Evolutionary conservation across 768 basidiomycete species (phyloP).

Genomic region (Mycena metata): DNA sequence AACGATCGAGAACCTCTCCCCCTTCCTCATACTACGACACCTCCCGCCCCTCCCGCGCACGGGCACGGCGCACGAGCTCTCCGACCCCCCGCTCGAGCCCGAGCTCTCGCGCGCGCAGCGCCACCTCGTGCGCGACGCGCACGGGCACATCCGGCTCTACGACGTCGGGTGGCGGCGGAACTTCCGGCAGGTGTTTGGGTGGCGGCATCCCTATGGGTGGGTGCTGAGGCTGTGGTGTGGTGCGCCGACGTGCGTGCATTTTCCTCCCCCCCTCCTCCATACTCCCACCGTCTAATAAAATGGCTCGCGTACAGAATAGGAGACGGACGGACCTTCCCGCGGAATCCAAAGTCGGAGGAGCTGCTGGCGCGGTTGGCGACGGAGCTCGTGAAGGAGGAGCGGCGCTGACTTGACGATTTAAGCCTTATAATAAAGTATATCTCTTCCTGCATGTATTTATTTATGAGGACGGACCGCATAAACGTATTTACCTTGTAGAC

Average conservation of each 20-base stretch:
- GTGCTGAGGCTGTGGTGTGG: constrained; percentile 68
- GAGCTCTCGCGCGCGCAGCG: constrained; percentile 78
- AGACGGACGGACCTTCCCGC: constrained; percentile 76
- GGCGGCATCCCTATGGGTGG: constrained; percentile 66
- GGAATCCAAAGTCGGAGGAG: constrained; percentile 76
- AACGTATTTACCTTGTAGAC: too few species aligned
- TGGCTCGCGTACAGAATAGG: constrained; percentile 58
- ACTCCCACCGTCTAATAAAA: background rate
- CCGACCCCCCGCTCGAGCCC: constrained; percentile 79
- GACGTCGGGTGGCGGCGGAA: constrained; percentile 83
- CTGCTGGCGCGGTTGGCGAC: constrained; percentile 75
- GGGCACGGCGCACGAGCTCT: constrained; percentile 63
- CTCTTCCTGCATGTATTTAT: too few species aligned
- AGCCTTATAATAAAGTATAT: too few species aligned
- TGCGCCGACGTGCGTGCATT: constrained; percentile 70
- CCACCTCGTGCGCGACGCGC: constrained; percentile 72
- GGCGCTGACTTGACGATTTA: constrained; percentile 38
- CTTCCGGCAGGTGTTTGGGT: constrained; percentile 78
- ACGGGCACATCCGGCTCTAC: constrained; percentile 72
- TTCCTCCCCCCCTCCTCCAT: constrained; percentile 4
- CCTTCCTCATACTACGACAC: constrained; percentile 79
- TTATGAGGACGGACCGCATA: too few species aligned
- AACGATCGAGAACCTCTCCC: constrained; percentile 83
- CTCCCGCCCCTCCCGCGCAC: constrained; percentile 71
- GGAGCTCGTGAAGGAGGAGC: constrained; percentile 71